Evolutionary conservation across 768 basidiomycete genomes (phyloP), one percentile per base, ranked within the genome.

Genomic region (Fomitopsis serialis): DNA sequence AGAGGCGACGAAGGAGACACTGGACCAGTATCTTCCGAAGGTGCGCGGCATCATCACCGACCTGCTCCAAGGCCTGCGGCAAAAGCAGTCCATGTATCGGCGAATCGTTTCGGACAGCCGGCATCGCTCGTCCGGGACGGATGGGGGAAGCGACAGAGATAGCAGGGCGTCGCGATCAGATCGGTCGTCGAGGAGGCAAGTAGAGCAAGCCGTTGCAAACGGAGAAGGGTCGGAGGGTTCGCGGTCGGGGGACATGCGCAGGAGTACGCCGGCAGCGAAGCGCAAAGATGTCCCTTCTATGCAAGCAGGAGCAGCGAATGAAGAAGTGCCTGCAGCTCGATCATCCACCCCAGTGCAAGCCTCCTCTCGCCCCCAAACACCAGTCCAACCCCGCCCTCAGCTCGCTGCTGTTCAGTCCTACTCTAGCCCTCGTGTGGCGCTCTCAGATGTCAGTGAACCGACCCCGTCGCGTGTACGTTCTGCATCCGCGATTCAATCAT

Each of bases 11-110:
- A 75, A 80, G 3, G 85, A 90, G 49, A 94, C 89, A 57, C 84
- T 99, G 48, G 89, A 94, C 44, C 73, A 85, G 1, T 97, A 92
- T 71, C 83, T 98, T 3, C 96, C 96, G 23, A 82, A 80, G 58
- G 95, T 99, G 45, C 86, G 96, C 50, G 78, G 79, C 62, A 96
- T 97, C 65, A 98, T 98, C 65, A 95, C 93, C 34, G 85, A 81
- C 64, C 76, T 99, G n/a, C 70, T 99, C 27, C 89, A 93, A 62
- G 96, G 95, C 13, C 76, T 99, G n/a, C 88, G 95, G 48, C 80
- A 74, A 46, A 98, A 98, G 69, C 96, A 99, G 70, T 84, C 88
- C 36, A 76, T 85, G 58, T 97, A 96, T 69, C 84, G 92, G 22
- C 80, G 82, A 59, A 79, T 87, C 54, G 77, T 85, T 24, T 80